A percentile compares a stretch with the other conserved stretches of the same genome.
These are phyloP conservation scores for Kazachstania bromeliacearum DNA, from an alignment of 805 yeast genomes.

Conservation along the genomic window DNA sequence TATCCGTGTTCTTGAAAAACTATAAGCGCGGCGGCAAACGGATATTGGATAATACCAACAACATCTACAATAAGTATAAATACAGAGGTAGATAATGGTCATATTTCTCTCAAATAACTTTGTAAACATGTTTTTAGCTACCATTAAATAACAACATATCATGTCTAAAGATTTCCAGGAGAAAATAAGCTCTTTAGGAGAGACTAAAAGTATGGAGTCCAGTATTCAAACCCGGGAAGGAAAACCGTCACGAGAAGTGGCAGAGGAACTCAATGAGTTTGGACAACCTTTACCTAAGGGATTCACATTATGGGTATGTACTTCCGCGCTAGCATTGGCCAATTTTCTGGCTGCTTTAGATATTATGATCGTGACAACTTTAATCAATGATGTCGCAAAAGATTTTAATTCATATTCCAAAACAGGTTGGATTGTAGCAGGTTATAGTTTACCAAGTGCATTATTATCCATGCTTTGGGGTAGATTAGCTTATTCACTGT, in stretches of 20 bases:
- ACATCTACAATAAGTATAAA: too few relatives aligned
- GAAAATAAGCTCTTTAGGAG: too few relatives aligned
- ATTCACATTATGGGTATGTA: constrained; percentile 8
- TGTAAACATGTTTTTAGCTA: too few relatives aligned
- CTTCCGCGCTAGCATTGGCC: constrained; percentile 15
- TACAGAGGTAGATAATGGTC: too few relatives aligned
- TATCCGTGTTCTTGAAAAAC: too few relatives aligned
- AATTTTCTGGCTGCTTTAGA: constrained; percentile 40
- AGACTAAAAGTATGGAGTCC: too few relatives aligned
- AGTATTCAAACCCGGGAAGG: too few relatives aligned
- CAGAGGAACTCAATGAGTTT: constrained; percentile 2
- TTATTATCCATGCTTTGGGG: constrained; percentile 51
- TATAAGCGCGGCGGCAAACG: too few relatives aligned
- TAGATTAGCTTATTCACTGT: constrained; percentile 38
- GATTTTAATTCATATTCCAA: constrained; percentile 42
- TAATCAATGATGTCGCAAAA: constrained; percentile 40
- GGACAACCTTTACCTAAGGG: constrained; percentile 8
- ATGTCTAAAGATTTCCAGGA: too few relatives aligned
- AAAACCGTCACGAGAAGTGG: neutral
- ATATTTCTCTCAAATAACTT: too few relatives aligned
- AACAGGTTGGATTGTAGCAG: constrained; percentile 52
- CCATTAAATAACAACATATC: too few relatives aligned
- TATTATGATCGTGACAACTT: constrained; percentile 48
- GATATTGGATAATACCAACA: too few relatives aligned
- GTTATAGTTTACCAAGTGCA: constrained; percentile 46